Conservation (phyloP, 225 moss, liverwort and hornwort genomes). For the Anthoceros angustus region DNA sequence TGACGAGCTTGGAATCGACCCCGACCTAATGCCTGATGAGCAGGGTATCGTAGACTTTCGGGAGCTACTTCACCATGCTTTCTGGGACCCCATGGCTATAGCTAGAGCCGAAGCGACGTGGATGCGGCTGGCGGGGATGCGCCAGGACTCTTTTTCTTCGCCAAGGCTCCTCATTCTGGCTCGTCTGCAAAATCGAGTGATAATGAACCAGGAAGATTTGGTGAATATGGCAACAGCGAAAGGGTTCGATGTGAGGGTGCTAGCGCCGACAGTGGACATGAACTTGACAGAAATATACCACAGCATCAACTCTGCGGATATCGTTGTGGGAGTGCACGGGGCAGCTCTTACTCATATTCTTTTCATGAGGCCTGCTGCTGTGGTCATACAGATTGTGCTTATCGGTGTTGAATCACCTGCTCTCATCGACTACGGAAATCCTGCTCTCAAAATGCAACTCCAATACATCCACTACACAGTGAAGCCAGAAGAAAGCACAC, state of each 20-base stretch:
- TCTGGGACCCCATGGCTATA: conserved; percentile 5
- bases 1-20: conserved; percentile 16
- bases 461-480: conserved; percentile 26
- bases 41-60: conserved; percentile 28
- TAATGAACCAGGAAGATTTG: conserved; percentile 17
- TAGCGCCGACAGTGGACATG: conserved; percentile 16
- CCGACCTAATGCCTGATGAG: conserved; percentile 25
- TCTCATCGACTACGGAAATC: conserved; percentile 13
- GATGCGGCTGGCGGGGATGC: neutral
- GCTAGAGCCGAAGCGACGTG: neutral
- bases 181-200: conserved; percentile 14
- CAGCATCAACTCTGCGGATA: conserved; percentile 21
- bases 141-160: neutral
- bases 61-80: conserved; percentile 15
- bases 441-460: conserved; percentile 17
- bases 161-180: conserved; percentile 17
- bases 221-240: conserved; percentile 12
- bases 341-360: conserved; percentile 30
- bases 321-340: conserved; percentile 30
- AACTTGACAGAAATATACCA: conserved; percentile 18
- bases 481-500: conserved; percentile 24
- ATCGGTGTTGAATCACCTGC: conserved; percentile 28
- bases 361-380: conserved; percentile 20
- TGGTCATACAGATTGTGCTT: conserved; percentile 27
- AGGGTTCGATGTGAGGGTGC: conserved; percentile 18